Conservation (phyloP, 805 yeast genomes). For the Sugiyamaella valdiviana region DNA sequence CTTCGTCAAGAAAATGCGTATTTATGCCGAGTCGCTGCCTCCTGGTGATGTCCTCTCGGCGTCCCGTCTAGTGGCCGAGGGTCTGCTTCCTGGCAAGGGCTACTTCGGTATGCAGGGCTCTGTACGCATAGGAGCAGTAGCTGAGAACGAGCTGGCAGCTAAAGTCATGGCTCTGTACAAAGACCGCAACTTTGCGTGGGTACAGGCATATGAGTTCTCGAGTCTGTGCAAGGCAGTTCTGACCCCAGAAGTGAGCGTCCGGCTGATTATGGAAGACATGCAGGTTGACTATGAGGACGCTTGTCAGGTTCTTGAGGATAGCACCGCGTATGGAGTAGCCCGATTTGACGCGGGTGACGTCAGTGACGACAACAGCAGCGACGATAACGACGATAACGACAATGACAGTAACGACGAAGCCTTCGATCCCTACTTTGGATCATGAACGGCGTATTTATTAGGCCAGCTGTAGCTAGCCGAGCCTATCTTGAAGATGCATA, state of each 20-base stretch:
- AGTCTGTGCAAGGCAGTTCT: not conserved
- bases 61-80: not conserved
- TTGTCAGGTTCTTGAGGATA: conserved; percentile 1
- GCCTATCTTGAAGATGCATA: no score
- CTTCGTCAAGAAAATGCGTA: not conserved
- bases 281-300: not conserved
- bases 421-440: not conserved
- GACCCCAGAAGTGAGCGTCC: not conserved
- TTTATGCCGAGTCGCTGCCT: not conserved
- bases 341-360: not conserved
- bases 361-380: no score
- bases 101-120: conserved; percentile 1
- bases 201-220: not conserved
- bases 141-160: not conserved
- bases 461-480: not conserved
- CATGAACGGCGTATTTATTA: not conserved
- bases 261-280: conserved; percentile 4
- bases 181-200: not conserved
- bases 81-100: conserved; percentile 1
- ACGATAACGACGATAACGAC: not conserved
- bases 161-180: not conserved
- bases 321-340: conserved; percentile 25
- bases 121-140: conserved; percentile 1
- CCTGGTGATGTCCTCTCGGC: not conserved
- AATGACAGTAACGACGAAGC: not conserved